Base-by-base conservation (phyloP, 441 rosid species). In the Populus hybrid region DNA sequence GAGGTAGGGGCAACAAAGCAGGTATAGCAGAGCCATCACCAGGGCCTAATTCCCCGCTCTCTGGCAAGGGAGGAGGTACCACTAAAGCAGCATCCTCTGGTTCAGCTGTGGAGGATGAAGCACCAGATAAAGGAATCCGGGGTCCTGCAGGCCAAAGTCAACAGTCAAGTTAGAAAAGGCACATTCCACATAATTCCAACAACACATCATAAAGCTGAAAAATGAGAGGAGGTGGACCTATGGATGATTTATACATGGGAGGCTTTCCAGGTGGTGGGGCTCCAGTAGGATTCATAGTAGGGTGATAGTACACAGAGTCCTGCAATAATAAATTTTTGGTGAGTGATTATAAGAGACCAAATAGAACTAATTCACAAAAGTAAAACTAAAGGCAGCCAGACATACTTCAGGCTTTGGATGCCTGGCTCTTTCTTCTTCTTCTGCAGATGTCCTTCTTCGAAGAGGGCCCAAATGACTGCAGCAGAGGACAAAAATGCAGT, bases 201-300 rank as follows among this genome's bases (percentile, higher is more conserved):
- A 33, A 29, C 68, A 74, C 26, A 68, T 26, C 73, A 38, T 65
- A 33, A n/a, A 18, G 26, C 36, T 33, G 26, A 56, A 11, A 75
- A 69, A 67, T 23, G 29, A 26, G 59, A 76, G 72, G 66, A 63
- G 24, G 10, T 70, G 73, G 73, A 91, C 99, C 99, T 87, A 94
- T 91, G 7, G 97, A 90, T 73, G 99, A 92, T 74, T 91, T 88
- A 79, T 92, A 95, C 98, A 92, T 91, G 4, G 97, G 99, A 72
- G 97, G 98, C 82, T 95, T 95, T 83, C 98, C 99, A 40, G 99
- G 99, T 40, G 97, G 99, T 38, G 99, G 98, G 56, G 99, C 98
- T 28, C 99, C 99, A 21, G 97, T 91, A 3, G 98, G 99, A 88
- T 94, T 95, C 81, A 95, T 84, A 2, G 98, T 91, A 70, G 99